Base-by-base conservation (phyloP, 257 asterid genomes). In the Plectranthus barbatus region DNA sequence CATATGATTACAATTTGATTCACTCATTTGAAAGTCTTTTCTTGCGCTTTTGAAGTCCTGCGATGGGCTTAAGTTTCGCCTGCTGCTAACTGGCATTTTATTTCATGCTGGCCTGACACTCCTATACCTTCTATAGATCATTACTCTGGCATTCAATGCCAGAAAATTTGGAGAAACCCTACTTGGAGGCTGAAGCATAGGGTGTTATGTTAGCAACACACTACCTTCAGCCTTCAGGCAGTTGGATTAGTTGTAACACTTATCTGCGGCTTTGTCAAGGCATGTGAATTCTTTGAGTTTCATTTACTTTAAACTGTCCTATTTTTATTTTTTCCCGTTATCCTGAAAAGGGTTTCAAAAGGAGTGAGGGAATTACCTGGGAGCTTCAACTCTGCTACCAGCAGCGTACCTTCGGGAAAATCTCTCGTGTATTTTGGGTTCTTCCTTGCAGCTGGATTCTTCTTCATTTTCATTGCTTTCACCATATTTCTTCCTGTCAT, bases 401-500 rank as follows among this genome's bases (percentile, higher is more conserved):
- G 94, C 84, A 80, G 29, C 56, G 86, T 84, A 50, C 93, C 89
- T 8, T 84, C 94, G 1, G 95, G 91, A 65, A 86, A 79, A 69
- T 84, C 91, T 61, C 78, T 84, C 7, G 64, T 86, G 81, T 86
- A 89, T 73, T 90, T n/a, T n/a, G n/a, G n/a, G n/a, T n/a, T n/a
- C n/a, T n/a, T n/a, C n/a, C n/a, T n/a, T n/a, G n/a, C n/a, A 3
- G 62, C 94, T 45, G 97, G 97, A 21, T 72, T 86, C 65, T 90
- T 90, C 75, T 90, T 90, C 64, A 70, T 90, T 80, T 81, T 83
- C 66, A 75, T 90, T 46, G 83, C 90, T 15, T 81, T 90, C 79
- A 83, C 97, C 14, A 81, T 90, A 73, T 90, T 90, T 77, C 97
- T 90, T 15, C 95, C 97, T 53, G 94, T 84, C 19, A 90, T 90